A percentile compares a stretch with the other conserved stretches of the same genome.
phyloP scores from a whole-genome alignment of 73 alveolate species.

The Stentor coeruleus region DNA sequence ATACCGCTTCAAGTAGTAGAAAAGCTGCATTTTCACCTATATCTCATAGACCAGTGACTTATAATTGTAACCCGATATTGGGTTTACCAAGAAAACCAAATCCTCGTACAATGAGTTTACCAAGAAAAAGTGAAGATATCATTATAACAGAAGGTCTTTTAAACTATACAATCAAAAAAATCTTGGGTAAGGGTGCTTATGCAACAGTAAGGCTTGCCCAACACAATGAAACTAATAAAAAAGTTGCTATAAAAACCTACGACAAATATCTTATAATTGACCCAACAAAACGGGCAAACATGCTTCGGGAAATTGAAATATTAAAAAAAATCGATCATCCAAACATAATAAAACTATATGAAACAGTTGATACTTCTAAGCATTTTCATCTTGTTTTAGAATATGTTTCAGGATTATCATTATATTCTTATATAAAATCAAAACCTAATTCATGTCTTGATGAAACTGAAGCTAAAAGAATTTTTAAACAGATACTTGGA shows the following conservation, averaged over 20 bases:
- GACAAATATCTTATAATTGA: slow-evolving; percentile 50
- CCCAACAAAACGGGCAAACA: slow-evolving; percentile 31
- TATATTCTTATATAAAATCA: slow-evolving; percentile 41
- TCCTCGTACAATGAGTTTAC: neutral
- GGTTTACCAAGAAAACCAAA: neutral
- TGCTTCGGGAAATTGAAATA: slow-evolving; percentile 47
- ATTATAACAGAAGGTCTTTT: neutral
- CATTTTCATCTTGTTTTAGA: slow-evolving; percentile 50
- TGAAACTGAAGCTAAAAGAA: slow-evolving; percentile 47
- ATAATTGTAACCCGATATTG: neutral
- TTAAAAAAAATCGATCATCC: slow-evolving; percentile 44
- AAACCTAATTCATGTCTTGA: slow-evolving; percentile 28
- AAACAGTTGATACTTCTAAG: slow-evolving; percentile 44
- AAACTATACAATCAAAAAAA: slow-evolving; percentile 13
- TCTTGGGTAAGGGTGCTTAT: slow-evolving; percentile 58
- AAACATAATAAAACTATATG: slow-evolving; percentile 36
- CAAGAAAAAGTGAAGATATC: neutral
- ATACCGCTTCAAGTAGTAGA: neutral
- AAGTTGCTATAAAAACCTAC: slow-evolving; percentile 53
- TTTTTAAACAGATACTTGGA: slow-evolving; percentile 39
- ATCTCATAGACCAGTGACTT: neutral
- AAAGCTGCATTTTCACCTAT: neutral
- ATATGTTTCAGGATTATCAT: slow-evolving; percentile 39
- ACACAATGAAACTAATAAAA: slow-evolving; percentile 39
- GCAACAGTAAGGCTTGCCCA: slow-evolving; percentile 50